A percentile compares a stretch with the other conserved stretches of the same genome.
These are phyloP conservation scores for Kuraishia ogatae DNA, from an alignment of 805 yeast species.

Conservation along the genomic window DNA sequence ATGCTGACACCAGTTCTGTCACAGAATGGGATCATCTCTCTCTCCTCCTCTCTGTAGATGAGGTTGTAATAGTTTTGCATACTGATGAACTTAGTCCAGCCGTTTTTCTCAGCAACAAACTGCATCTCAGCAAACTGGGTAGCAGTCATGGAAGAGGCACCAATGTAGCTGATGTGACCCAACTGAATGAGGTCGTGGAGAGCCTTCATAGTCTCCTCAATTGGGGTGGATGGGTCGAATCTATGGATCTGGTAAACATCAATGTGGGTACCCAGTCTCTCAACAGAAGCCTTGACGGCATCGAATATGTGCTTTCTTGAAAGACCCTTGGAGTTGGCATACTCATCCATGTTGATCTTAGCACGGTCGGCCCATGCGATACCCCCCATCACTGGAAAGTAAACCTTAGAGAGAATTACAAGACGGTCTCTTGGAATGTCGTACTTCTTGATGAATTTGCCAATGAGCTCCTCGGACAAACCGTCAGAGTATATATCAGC, in stretches of 20 bases:
- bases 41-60: slow-evolving; percentile 55
- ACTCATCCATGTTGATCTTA: slow-evolving; percentile 9
- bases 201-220: slow-evolving; percentile 47
- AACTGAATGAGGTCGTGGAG: slow-evolving; percentile 40
- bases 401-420: slow-evolving; percentile 43
- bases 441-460: slow-evolving; percentile 42
- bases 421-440: slow-evolving; percentile 44
- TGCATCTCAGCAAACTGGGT: slow-evolving; percentile 47
- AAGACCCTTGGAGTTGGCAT: slow-evolving; percentile 29
- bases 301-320: slow-evolving; percentile 40
- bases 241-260: slow-evolving; percentile 53
- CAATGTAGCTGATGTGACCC: slow-evolving; percentile 46
- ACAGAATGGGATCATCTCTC: slow-evolving; percentile 51
- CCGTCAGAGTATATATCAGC: slow-evolving; percentile 43
- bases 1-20: slow-evolving; percentile 43
- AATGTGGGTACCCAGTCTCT: slow-evolving; percentile 42
- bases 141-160: slow-evolving; percentile 56
- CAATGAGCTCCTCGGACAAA: slow-evolving; percentile 36
- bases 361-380: background rate
- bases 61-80: slow-evolving; percentile 54
- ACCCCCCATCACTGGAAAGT: slow-evolving; percentile 8
- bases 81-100: slow-evolving; percentile 50
- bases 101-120: slow-evolving; percentile 42
- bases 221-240: slow-evolving; percentile 36
- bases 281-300: slow-evolving; percentile 30